phyloP scores from a whole-genome alignment of 1,139 yeast genomes.

The Magnusiomyces tetraspermus region DNA sequence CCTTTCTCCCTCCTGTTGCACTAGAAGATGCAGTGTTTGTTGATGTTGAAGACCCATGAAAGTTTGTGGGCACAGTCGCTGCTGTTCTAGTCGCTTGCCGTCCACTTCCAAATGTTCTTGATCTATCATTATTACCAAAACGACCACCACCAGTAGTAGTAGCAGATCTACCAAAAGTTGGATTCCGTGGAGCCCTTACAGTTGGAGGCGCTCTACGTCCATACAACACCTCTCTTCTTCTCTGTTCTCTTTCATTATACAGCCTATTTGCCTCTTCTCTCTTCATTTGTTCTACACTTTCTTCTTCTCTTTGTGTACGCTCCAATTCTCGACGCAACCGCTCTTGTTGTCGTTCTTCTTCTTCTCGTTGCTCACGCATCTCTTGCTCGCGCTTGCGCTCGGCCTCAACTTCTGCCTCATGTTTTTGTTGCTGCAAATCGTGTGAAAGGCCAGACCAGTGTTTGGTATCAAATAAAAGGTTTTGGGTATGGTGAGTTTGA shows the following conservation, averaged over 20 bases:
- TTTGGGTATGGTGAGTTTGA: conserved; percentile 31
- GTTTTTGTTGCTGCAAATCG: conserved; percentile 12
- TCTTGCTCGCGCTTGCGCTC: conserved; percentile 21
- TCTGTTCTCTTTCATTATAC: neutral
- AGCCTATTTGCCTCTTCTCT: conserved; percentile 21
- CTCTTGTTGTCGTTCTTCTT: conserved; percentile 15
- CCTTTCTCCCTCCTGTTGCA: too few relatives aligned
- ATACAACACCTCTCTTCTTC: neutral
- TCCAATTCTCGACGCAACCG: neutral
- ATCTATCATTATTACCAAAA: too few relatives aligned
- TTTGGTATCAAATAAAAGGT: conserved; percentile 22
- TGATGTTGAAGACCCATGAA: too few relatives aligned
- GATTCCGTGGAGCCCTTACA: neutral
- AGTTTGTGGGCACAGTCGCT: too few relatives aligned
- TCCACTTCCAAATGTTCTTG: too few relatives aligned
- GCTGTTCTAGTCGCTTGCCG: too few relatives aligned
- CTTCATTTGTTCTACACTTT: conserved; percentile 29
- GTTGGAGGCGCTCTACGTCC: neutral
- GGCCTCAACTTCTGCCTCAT: neutral
- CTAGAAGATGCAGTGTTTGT: too few relatives aligned
- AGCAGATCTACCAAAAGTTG: too few relatives aligned
- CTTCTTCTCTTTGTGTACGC: conserved; percentile 17
- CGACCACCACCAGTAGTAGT: too few relatives aligned
- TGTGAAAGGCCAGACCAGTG: conserved; percentile 30
- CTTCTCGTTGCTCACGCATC: conserved; percentile 18